These are phyloP conservation scores for Botryotinia calthae DNA, from an alignment of 2,329 filamentous ascomycete species.

Conservation along the genomic window DNA sequence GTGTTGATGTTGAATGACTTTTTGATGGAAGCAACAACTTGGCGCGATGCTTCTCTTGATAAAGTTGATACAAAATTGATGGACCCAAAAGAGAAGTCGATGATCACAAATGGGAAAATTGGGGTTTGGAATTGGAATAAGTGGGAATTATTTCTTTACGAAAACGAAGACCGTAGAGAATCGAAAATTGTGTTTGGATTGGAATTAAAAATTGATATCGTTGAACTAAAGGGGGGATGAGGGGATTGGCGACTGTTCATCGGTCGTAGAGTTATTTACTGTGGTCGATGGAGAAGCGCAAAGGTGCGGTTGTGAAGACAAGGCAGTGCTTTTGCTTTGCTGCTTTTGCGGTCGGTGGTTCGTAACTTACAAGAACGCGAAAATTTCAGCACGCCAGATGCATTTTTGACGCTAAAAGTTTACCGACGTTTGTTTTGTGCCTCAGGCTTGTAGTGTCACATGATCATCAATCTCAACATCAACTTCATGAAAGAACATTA, in stretches of 20 bases:
- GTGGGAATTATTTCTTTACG: slow-evolving; percentile 11
- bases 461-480: neutral
- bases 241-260: slow-evolving; percentile 13
- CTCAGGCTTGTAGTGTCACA: neutral
- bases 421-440: neutral
- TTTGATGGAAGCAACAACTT: slow-evolving; percentile 36
- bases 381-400: slow-evolving; percentile 12
- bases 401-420: slow-evolving; percentile 4
- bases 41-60: slow-evolving; percentile 35
- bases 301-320: neutral
- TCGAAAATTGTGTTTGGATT: neutral
- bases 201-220: slow-evolving; percentile 16
- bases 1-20: slow-evolving; percentile 36
- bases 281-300: neutral
- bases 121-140: slow-evolving; percentile 5
- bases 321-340: neutral
- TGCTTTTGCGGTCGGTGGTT: slow-evolving; percentile 5
- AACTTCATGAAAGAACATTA: neutral
- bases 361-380: slow-evolving; percentile 4
- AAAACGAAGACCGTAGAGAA: neutral
- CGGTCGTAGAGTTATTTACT: slow-evolving; percentile 2
- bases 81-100: slow-evolving; percentile 17
- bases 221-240: slow-evolving; percentile 7
- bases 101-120: slow-evolving; percentile 16
- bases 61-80: slow-evolving; percentile 17